Percentiles rank a stretch among this genome's conserved stretches.
Evolutionary conservation across 306 rosid genomes (phyloP).

Genomic region (Gastrolobium villosum): DNA sequence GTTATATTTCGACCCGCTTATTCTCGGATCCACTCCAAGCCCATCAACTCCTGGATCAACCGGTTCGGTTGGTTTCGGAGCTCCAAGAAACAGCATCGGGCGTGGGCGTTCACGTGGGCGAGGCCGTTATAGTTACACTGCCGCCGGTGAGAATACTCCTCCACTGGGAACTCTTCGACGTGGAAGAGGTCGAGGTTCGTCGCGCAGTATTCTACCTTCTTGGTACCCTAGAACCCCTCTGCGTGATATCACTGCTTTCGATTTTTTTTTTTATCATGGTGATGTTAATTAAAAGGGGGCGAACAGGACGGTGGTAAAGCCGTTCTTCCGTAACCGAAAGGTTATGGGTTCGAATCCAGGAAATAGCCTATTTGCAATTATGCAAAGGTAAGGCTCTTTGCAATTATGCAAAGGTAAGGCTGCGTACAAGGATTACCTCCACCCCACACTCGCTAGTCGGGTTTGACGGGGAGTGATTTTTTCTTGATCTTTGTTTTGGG

Average conservation of each 20-base stretch:
- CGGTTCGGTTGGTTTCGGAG: constrained; percentile 43
- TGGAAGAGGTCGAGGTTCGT: constrained; percentile 45
- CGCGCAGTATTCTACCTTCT: constrained; percentile 64
- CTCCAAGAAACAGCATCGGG: constrained; percentile 32
- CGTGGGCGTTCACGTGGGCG: constrained; percentile 49
- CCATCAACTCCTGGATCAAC: background rate
- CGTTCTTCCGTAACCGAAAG: no score
- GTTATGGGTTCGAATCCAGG: no score
- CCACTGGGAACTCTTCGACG: constrained; percentile 45
- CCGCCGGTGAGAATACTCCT: constrained; percentile 40
- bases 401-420: no score
- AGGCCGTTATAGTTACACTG: no score
- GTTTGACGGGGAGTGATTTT: no score
- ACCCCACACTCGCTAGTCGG: no score
- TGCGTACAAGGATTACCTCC: no score
- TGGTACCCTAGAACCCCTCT: constrained; percentile 93
- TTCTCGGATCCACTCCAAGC: constrained; percentile 43
- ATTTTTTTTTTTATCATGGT: background rate
- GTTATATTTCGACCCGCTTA: background rate
- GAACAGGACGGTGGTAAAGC: no score
- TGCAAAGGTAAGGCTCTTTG: no score
- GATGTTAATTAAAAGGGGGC: no score
- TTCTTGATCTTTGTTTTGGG: no score
- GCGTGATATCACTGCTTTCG: constrained; percentile 70
- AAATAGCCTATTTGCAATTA: no score